Conservation (phyloP, 2,329 filamentous ascomycete species). For the Aquanectria penicillioides region DNA sequence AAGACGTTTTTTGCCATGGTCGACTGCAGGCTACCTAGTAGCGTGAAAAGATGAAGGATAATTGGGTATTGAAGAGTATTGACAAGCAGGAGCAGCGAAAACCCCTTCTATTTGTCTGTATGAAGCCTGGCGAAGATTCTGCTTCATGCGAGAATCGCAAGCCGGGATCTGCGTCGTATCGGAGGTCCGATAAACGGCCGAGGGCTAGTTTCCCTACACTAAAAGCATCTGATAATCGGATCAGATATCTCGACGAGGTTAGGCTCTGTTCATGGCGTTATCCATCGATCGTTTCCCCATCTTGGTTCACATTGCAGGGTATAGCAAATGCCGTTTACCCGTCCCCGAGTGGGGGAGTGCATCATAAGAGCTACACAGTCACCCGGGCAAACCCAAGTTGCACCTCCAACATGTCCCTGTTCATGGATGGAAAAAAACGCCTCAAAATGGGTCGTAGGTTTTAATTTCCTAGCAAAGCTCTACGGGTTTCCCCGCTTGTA, state of each 20-base stretch:
- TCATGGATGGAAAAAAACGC: no score
- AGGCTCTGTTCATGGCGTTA: background rate
- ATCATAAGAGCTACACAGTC: background rate
- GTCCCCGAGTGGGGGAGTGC: background rate
- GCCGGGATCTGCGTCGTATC: background rate
- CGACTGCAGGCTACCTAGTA: background rate
- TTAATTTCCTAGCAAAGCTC: no score
- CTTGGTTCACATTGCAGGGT: background rate
- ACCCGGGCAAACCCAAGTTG: background rate
- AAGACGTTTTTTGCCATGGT: constrained; percentile 73
- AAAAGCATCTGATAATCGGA: background rate
- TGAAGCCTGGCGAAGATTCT: background rate
- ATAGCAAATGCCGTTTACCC: background rate
- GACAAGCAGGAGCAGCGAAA: background rate
- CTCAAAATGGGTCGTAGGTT: no score
- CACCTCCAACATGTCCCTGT: background rate
- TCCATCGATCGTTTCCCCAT: background rate
- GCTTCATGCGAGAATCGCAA: background rate
- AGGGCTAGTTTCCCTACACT: background rate
- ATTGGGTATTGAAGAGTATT: background rate
- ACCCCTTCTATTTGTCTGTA: background rate
- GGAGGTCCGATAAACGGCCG: background rate
- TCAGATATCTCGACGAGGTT: background rate
- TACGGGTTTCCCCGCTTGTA: no score
- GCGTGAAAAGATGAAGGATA: background rate